Conservation (phyloP, 2,329 filamentous ascomycete species). For the Neoarthrinium moseri region DNA sequence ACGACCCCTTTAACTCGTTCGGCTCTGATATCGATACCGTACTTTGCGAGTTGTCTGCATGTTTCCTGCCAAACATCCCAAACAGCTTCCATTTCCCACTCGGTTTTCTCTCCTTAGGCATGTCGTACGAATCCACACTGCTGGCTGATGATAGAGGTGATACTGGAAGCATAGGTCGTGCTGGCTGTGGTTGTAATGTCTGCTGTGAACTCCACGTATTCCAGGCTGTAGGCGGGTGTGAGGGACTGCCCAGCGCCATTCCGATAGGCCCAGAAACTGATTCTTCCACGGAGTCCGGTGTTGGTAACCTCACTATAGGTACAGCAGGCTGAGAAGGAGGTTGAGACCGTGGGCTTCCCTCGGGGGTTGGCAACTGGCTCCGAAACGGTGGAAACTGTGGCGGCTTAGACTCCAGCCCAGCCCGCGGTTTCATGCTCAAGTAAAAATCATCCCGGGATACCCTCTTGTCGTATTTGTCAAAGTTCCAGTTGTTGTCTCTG, state of each 20-base stretch:
- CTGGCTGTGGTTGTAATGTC: conserved; percentile 13
- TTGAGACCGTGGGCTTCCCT: conserved; percentile 35
- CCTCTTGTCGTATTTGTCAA: conserved; percentile 36
- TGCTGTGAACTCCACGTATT: conserved; percentile 16
- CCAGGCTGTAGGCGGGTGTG: conserved; percentile 35
- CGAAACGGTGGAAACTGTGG: conserved; percentile 39
- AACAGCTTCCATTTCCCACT: conserved; percentile 61
- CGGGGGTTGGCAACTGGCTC: conserved; percentile 41
- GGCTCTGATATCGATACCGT: conserved; percentile 15
- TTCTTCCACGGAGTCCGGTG: conserved; percentile 41
- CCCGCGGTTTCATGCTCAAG: conserved; percentile 28
- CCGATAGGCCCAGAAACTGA: conserved; percentile 56
- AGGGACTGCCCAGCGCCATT: conserved; percentile 72
- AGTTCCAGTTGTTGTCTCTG: conserved; percentile 20
- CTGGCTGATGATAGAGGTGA: conserved; percentile 21
- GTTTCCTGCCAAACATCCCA: conserved; percentile 49
- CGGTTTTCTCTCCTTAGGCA: conserved; percentile 41
- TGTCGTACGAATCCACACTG: conserved; percentile 18
- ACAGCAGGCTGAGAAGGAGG: conserved; percentile 25
- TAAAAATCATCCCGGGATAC: conserved; percentile 45
- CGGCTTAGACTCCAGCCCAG: conserved; percentile 32
- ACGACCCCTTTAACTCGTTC: conserved; percentile 18
- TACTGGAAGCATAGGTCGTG: conserved; percentile 9
- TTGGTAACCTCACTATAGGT: conserved; percentile 35
- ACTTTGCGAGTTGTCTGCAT: conserved; percentile 23